phyloP scores from a whole-genome alignment of 192 early-diverging fungal species.

The Phycomyces blakesleeanus region DNA sequence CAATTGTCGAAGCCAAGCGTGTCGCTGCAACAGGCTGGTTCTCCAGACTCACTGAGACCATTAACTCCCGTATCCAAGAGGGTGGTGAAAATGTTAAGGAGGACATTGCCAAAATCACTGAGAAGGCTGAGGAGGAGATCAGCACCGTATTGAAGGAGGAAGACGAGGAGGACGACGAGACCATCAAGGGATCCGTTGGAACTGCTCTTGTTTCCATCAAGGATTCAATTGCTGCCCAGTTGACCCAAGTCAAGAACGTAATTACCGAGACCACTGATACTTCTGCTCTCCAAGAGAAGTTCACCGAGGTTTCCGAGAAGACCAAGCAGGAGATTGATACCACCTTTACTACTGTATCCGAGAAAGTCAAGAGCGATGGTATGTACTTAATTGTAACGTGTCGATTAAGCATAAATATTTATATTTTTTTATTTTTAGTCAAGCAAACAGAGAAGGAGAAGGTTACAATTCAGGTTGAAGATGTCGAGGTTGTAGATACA shows the following conservation, averaged over 20 bases:
- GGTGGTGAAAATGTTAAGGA: conserved; percentile 12
- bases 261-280: conserved; percentile 3
- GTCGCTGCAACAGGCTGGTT: conserved; percentile 4
- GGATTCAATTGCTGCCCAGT: conserved; percentile 1
- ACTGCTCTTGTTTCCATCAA: conserved; percentile 10
- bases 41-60: neutral
- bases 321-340: conserved; percentile 16
- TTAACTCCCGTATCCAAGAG: conserved; percentile 7
- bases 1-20: conserved; percentile 13
- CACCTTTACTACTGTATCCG: conserved; percentile 1
- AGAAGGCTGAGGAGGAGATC: neutral
- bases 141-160: neutral
- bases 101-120: conserved; percentile 12
- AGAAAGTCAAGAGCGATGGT: neutral
- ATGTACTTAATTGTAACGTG: neutral
- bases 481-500: conserved; percentile 1
- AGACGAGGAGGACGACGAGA: neutral
- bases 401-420: too few relatives aligned
- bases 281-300: conserved; percentile 6
- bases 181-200: conserved; percentile 8
- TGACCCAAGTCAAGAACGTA: conserved; percentile 8
- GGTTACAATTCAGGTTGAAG: too few relatives aligned
- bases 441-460: too few relatives aligned
- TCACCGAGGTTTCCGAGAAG: conserved; percentile 9
- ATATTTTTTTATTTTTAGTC: neutral